Base-by-base conservation (phyloP, 2,329 filamentous ascomycete genomes). In the Pseudocercospora cruenta region DNA sequence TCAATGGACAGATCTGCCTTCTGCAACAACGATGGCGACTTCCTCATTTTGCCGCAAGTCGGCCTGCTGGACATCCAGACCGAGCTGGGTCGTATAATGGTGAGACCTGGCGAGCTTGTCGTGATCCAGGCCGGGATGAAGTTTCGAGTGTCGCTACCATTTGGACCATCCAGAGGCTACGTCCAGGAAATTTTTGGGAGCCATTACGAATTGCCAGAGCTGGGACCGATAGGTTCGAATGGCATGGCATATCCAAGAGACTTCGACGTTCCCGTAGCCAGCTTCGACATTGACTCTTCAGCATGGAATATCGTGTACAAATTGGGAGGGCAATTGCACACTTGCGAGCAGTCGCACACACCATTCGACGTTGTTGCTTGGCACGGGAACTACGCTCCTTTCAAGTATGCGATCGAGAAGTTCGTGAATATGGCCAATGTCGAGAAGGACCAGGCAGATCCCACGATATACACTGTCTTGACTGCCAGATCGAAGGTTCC, bases 11-110 rank as follows among this genome's bases (percentile, higher is more conserved):
- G 62, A 22, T 61, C 67, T 55, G 91, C 91, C 0, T 94, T 93
- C 76, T 95, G 93, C 82, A 93, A 90, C 2, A 89, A 91, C 0
- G 89, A 91, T 64, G 88, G 88, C n/a, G 88, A 90, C 73, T 85
- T 88, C 69, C 79, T 90, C 58, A 87, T 91, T 43, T 81, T 90
- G 2, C 87, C 85, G 0, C 88, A 90, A 66, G 82, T 87, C 67
- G 88, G 88, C 5, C 80, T 84, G 0, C 80, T 91, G 0, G 85
- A 90, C 68, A 87, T 90, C 55, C 87, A 88, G 71, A 90, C 88
- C 1, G 88, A 91, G 72, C 82, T 90, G 19, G 88, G 88, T 3
- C 82, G 82, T 16, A 74, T 90, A 0, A 82, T 87, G 62, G 87
- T 90, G 6, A 86, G 87, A 3, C 88, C 87, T 0, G 87, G 87